phyloP scores from a whole-genome alignment of 2,329 filamentous ascomycete species.

The Volutella citrinella region DNA sequence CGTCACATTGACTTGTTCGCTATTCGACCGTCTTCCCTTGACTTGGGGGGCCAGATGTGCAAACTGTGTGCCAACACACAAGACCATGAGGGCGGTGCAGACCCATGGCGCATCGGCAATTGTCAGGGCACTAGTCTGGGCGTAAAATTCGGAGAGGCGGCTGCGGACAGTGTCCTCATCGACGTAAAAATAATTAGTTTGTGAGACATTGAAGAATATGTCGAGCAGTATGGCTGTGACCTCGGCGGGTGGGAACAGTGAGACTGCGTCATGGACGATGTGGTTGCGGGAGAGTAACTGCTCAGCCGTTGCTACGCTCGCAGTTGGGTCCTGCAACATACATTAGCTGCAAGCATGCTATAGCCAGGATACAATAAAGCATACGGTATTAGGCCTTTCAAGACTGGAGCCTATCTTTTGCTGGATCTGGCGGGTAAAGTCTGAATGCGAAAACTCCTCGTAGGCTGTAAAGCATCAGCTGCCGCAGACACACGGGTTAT shows the following conservation, averaged over 20 bases:
- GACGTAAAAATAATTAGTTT: conserved; percentile 24
- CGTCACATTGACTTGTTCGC: conserved; percentile 11
- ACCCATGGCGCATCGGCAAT: conserved; percentile 17
- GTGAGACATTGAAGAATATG: conserved; percentile 19
- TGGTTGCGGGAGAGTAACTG: conserved; percentile 7
- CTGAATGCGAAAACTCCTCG: conserved; percentile 13
- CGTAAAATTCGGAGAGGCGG: conserved; percentile 16
- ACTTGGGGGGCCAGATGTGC: conserved; percentile 15
- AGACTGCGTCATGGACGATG: conserved; percentile 12
- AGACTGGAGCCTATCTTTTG: conserved; percentile 10
- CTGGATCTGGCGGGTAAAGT: conserved; percentile 11
- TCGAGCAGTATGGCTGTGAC: conserved; percentile 13
- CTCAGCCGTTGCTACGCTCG: conserved; percentile 2
- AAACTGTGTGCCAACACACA: conserved; percentile 20
- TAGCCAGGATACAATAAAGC: not conserved
- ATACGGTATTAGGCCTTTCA: conserved; percentile 6
- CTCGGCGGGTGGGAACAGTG: conserved; percentile 14
- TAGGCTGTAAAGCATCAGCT: conserved; percentile 1
- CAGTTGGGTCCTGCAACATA: too few relatives aligned
- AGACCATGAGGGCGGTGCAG: conserved; percentile 19
- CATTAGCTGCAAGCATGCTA: not conserved
- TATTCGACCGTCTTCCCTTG: conserved; percentile 1
- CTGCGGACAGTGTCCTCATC: conserved; percentile 16
- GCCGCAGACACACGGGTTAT: too few relatives aligned
- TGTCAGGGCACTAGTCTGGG: not conserved